These are phyloP conservation scores for Lojkania enalia DNA, from an alignment of 2,329 filamentous ascomycete genomes.

Conservation along the genomic window DNA sequence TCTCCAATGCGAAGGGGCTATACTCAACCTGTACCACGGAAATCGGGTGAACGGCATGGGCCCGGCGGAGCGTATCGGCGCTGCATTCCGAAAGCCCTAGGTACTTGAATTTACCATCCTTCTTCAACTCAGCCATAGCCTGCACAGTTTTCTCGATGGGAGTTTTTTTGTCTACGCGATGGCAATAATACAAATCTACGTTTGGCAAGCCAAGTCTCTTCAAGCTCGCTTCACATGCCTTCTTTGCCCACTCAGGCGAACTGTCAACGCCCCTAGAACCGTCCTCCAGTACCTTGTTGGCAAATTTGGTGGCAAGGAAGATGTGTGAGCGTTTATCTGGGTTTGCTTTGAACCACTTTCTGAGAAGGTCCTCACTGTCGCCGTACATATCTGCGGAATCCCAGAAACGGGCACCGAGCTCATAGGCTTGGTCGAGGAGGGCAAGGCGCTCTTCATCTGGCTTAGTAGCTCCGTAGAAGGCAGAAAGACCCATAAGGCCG, in stretches of 20 bases:
- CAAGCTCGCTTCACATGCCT: slow-evolving; percentile 47
- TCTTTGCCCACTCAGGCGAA: slow-evolving; percentile 46
- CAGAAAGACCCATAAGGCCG: slow-evolving; percentile 57
- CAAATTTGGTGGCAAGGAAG: slow-evolving; percentile 50
- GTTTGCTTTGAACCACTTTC: slow-evolving; percentile 41
- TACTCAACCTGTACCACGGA: slow-evolving; percentile 57
- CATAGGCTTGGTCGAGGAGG: slow-evolving; percentile 56
- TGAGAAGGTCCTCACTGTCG: slow-evolving; percentile 40
- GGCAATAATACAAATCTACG: slow-evolving; percentile 53
- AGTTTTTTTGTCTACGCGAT: slow-evolving; percentile 49
- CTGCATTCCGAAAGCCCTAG: slow-evolving; percentile 54
- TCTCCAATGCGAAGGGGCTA: slow-evolving; percentile 52
- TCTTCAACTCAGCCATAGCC: slow-evolving; percentile 59
- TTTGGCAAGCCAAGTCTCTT: slow-evolving; percentile 44
- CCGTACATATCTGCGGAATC: slow-evolving; percentile 36
- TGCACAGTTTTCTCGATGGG: slow-evolving; percentile 55
- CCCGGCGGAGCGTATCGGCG: slow-evolving; percentile 53
- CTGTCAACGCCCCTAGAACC: slow-evolving; percentile 44
- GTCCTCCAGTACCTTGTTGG: slow-evolving; percentile 54
- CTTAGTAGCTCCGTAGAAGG: slow-evolving; percentile 53
- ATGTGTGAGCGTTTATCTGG: slow-evolving; percentile 51
- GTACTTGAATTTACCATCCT: slow-evolving; percentile 56
- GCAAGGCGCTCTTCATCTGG: slow-evolving; percentile 56
- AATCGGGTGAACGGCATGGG: slow-evolving; percentile 52
- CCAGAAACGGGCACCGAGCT: slow-evolving; percentile 50